Evolutionary conservation across 305 asterid genomes (phyloP).

Genomic region (Solanum hybrid): DNA sequence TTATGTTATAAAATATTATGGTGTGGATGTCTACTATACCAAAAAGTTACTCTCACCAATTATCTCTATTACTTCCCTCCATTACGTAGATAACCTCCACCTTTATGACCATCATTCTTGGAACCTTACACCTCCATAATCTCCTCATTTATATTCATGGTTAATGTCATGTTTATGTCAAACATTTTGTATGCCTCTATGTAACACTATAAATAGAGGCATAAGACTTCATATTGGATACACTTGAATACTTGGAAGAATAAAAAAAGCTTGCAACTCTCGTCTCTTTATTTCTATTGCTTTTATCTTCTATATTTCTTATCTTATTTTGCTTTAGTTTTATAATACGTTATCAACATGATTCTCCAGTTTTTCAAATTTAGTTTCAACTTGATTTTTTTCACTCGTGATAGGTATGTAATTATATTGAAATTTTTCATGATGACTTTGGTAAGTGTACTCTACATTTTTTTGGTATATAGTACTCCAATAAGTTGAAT

Average conservation of each 20-base stretch:
- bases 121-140: background rate
- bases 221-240: background rate
- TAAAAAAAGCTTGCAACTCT: too few relatives aligned
- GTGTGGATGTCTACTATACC: background rate
- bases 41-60: background rate
- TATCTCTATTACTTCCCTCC: background rate
- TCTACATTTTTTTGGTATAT: background rate
- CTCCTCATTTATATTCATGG: background rate
- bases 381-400: background rate
- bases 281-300: background rate
- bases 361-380: too few relatives aligned
- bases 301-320: background rate
- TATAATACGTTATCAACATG: too few relatives aligned
- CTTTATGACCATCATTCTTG: background rate
- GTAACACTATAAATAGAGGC: background rate
- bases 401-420: background rate
- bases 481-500: background rate
- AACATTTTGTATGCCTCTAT: too few relatives aligned
- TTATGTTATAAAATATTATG: background rate
- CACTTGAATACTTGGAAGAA: background rate
- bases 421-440: background rate
- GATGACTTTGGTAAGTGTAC: background rate
- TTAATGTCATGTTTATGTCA: background rate
- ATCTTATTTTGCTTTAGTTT: too few relatives aligned
- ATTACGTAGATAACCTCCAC: too few relatives aligned